Conservation (phyloP, 2,329 filamentous ascomycete genomes). For the Apiospora phragmitis region DNA sequence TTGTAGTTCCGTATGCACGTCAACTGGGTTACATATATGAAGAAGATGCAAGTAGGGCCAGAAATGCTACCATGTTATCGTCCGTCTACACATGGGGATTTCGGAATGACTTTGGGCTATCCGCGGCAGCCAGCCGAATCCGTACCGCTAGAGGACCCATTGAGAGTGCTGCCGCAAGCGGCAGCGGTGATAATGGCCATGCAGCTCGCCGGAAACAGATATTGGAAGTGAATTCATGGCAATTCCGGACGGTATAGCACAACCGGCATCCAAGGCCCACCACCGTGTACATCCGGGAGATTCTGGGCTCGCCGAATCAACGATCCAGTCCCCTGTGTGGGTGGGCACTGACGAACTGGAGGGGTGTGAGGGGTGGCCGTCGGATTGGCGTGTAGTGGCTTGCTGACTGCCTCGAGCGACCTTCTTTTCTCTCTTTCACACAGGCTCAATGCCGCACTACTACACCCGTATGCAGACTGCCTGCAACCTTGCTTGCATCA, state of each 20-base stretch:
- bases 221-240: background rate
- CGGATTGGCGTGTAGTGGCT: background rate
- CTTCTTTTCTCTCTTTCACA: background rate
- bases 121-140: background rate
- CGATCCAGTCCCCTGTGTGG: background rate
- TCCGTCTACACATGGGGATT: background rate
- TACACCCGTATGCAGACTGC: background rate
- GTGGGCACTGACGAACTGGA: conserved; percentile 2
- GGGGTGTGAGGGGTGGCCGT: conserved; percentile 2
- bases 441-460: background rate
- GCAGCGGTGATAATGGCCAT: background rate
- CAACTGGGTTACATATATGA: background rate
- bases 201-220: conserved; percentile 4
- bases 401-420: background rate
- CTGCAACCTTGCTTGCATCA: conserved; percentile 1
- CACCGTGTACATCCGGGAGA: background rate
- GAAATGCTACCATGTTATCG: background rate
- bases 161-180: background rate
- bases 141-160: background rate
- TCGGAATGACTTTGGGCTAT: background rate
- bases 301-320: background rate
- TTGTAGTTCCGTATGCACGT: background rate
- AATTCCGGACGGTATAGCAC: background rate
- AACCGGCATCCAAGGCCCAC: background rate
- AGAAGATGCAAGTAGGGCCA: background rate